These are phyloP conservation scores for Medicago ruthenica DNA, from an alignment of 306 rosid genomes.

Conservation along the genomic window DNA sequence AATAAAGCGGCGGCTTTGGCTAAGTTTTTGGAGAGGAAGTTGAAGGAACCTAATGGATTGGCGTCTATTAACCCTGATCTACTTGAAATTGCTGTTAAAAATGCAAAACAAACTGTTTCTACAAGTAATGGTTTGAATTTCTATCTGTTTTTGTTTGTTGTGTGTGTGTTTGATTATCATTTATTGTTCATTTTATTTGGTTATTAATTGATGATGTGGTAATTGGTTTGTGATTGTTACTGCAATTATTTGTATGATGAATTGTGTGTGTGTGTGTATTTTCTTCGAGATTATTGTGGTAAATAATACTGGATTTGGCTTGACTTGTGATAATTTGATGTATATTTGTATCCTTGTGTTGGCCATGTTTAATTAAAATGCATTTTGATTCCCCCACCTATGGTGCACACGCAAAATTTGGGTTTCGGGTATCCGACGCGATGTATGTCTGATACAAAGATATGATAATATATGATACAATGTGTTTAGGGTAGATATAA, in stretches of 20 bases:
- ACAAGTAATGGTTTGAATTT: constrained; percentile 57
- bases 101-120: constrained; percentile 70
- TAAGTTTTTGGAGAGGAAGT: constrained; percentile 80
- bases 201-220: neutral
- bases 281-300: constrained; percentile 19
- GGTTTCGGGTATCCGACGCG: neutral
- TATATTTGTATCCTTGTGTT: neutral
- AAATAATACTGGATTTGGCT: constrained; percentile 1
- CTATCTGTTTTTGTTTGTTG: neutral
- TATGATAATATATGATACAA: too few relatives aligned
- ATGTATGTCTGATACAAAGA: neutral
- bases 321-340: constrained; percentile 12
- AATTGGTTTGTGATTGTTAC: constrained; percentile 21
- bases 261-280: too few relatives aligned
- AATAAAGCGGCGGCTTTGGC: constrained; percentile 95
- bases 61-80: constrained; percentile 71
- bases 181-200: neutral
- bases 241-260: neutral
- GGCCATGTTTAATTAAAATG: neutral
- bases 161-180: neutral
- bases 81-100: constrained; percentile 70
- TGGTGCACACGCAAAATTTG: too few relatives aligned
- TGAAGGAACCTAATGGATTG: constrained; percentile 75
- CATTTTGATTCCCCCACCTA: neutral
- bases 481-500: too few relatives aligned